Evolutionary conservation across 2,329 filamentous ascomycete genomes (phyloP).

Genomic region (Neofusicoccum sp.): DNA sequence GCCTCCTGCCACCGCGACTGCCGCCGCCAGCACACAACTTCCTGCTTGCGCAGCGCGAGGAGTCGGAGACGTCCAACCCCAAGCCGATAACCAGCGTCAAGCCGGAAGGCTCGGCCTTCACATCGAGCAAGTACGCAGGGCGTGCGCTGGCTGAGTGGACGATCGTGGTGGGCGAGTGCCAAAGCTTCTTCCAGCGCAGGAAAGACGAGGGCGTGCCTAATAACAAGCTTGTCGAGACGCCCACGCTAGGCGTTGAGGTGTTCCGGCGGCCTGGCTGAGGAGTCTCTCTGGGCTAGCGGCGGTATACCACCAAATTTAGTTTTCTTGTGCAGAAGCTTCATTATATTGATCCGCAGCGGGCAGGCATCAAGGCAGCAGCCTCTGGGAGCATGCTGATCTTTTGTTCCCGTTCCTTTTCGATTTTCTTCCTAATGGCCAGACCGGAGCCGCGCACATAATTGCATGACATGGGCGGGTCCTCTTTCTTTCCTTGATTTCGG

Average conservation of each 20-base stretch:
- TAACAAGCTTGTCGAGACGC: slow-evolving; percentile 68
- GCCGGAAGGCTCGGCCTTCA: slow-evolving; percentile 38
- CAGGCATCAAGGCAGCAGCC: too few relatives aligned
- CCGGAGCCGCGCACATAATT: slow-evolving; percentile 7
- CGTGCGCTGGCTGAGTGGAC: slow-evolving; percentile 77
- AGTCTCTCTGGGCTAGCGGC: background rate
- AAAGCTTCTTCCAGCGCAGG: slow-evolving; percentile 75
- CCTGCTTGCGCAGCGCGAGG: slow-evolving; percentile 43
- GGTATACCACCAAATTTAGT: background rate
- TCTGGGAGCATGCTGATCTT: too few relatives aligned
- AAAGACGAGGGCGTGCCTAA: slow-evolving; percentile 69
- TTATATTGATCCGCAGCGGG: background rate
- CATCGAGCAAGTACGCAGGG: slow-evolving; percentile 61
- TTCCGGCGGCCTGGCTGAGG: slow-evolving; percentile 49
- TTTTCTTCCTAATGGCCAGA: background rate
- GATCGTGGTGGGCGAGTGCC: slow-evolving; percentile 72
- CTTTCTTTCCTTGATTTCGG: background rate
- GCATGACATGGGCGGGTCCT: slow-evolving; percentile 14
- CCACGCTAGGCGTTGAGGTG: slow-evolving; percentile 62
- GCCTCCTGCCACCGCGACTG: slow-evolving; percentile 65
- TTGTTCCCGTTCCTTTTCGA: background rate
- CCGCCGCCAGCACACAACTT: slow-evolving; percentile 68
- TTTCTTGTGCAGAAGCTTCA: background rate
- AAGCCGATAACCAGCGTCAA: slow-evolving; percentile 20
- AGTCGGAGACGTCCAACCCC: slow-evolving; percentile 18